A percentile compares a stretch with the other conserved stretches of the same genome.
Evolutionary conservation across 306 rosid species (phyloP).

Genomic region (Vigna mungo): DNA sequence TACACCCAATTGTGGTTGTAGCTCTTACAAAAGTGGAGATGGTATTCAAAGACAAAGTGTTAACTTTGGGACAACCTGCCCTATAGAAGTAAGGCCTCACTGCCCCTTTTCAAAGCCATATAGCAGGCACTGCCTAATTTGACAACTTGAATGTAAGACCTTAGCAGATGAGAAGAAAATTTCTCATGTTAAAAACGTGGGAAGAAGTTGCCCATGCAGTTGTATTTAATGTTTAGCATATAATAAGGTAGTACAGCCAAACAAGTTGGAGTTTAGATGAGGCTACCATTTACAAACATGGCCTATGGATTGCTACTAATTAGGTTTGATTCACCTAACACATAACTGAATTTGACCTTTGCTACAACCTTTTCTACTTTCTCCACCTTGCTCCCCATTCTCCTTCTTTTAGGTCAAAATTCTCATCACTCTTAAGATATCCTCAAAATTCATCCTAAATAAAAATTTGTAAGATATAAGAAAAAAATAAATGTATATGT

Average conservation of each 20-base stretch:
- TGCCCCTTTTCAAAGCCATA: neutral
- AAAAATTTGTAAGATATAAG: too few relatives aligned
- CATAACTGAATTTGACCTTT: slow-evolving; percentile 23
- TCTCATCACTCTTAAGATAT: too few relatives aligned
- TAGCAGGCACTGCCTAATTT: slow-evolving; percentile 26
- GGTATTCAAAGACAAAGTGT: slow-evolving; percentile 9
- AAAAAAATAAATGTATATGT: too few relatives aligned
- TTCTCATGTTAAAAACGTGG: slow-evolving; percentile 33
- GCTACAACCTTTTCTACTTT: neutral
- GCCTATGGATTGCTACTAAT: slow-evolving; percentile 24
- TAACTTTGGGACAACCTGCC: slow-evolving; percentile 18
- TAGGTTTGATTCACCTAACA: slow-evolving; percentile 38
- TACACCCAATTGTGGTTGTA: slow-evolving; percentile 18
- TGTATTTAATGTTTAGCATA: slow-evolving; percentile 27
- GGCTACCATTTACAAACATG: slow-evolving; percentile 17
- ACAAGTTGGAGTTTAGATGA: slow-evolving; percentile 18
- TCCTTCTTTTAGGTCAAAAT: neutral
- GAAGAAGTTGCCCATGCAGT: slow-evolving; percentile 29
- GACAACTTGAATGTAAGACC: slow-evolving; percentile 30
- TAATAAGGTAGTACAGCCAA: slow-evolving; percentile 28
- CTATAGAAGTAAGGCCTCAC: neutral
- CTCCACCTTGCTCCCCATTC: neutral
- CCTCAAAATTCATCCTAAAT: too few relatives aligned
- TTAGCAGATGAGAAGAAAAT: neutral
- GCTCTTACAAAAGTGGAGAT: slow-evolving; percentile 31